Evolutionary conservation across 2,329 filamentous ascomycete genomes (phyloP).

Genomic region (Canariomyces notabilis): DNA sequence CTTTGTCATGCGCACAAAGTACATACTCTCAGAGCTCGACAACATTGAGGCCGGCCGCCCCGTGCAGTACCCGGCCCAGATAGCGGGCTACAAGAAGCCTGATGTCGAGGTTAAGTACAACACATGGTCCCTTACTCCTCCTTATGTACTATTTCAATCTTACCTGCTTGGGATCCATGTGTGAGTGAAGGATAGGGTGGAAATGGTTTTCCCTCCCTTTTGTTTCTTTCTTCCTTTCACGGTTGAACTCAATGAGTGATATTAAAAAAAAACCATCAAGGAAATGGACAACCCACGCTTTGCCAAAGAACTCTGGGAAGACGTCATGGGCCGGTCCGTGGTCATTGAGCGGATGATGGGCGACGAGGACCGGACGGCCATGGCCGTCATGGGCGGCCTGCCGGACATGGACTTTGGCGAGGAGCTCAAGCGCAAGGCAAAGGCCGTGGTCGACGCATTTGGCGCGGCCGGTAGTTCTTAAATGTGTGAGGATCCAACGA

Average conservation of each 20-base stretch:
- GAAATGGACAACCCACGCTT: slow-evolving; percentile 27
- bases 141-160: neutral
- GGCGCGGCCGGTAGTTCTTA: slow-evolving; percentile 8
- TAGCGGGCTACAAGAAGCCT: slow-evolving; percentile 25
- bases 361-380: slow-evolving; percentile 25
- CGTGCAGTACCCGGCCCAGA: slow-evolving; percentile 33
- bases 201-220: too few species aligned
- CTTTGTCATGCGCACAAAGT: slow-evolving; percentile 37
- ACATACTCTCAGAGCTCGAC: slow-evolving; percentile 39
- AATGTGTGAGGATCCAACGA: neutral
- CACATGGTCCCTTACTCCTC: neutral
- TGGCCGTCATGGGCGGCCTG: slow-evolving; percentile 33
- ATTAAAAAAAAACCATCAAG: slow-evolving; percentile 1
- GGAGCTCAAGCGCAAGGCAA: slow-evolving; percentile 26
- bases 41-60: slow-evolving; percentile 33
- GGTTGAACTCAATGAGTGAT: too few species aligned
- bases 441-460: slow-evolving; percentile 22
- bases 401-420: slow-evolving; percentile 28
- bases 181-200: neutral
- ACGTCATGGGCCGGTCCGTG: slow-evolving; percentile 30
- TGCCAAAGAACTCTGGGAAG: slow-evolving; percentile 13
- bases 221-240: too few species aligned
- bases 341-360: slow-evolving; percentile 32
- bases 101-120: slow-evolving; percentile 22
- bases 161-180: too few species aligned